Evolutionary conservation across 345 rosid species (phyloP).

Genomic region (Geranium brycei): DNA sequence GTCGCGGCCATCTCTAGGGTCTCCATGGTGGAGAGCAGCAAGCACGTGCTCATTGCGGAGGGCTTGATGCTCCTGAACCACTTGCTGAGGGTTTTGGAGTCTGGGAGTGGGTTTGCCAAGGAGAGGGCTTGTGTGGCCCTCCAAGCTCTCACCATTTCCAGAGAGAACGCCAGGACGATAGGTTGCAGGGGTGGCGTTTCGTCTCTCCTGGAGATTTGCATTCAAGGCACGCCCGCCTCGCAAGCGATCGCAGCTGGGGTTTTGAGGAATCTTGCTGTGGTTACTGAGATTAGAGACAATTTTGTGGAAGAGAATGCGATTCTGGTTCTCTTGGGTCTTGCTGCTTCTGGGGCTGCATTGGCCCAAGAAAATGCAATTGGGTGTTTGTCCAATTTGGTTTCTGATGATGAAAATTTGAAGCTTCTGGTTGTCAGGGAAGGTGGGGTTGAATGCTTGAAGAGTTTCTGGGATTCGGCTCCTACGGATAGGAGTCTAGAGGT

Average conservation of each 20-base stretch:
- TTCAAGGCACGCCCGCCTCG: constrained; percentile 65
- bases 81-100: constrained; percentile 64
- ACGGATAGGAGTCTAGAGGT: constrained; percentile 43
- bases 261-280: constrained; percentile 50
- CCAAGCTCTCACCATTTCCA: constrained; percentile 52
- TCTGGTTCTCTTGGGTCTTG: constrained; percentile 43
- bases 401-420: constrained; percentile 45
- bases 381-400: constrained; percentile 32
- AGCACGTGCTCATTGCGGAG: constrained; percentile 12
- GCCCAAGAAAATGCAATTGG: constrained; percentile 48
- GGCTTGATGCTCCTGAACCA: constrained; percentile 28
- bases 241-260: constrained; percentile 84
- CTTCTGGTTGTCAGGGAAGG: constrained; percentile 51
- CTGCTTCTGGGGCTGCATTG: constrained; percentile 52
- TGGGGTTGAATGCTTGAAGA: constrained; percentile 55
- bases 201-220: constrained; percentile 68
- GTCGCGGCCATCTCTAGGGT: neutral
- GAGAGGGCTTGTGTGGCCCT: constrained; percentile 81
- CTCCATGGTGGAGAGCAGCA: neutral
- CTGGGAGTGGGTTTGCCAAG: constrained; percentile 74
- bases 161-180: constrained; percentile 70
- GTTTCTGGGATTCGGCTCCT: constrained; percentile 63
- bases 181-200: constrained; percentile 85
- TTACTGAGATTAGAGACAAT: constrained; percentile 52
- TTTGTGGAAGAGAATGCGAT: constrained; percentile 62